Evolutionary conservation across 2,329 filamentous ascomycete species (phyloP).

Genomic region (Stemphylium vesicarium): DNA sequence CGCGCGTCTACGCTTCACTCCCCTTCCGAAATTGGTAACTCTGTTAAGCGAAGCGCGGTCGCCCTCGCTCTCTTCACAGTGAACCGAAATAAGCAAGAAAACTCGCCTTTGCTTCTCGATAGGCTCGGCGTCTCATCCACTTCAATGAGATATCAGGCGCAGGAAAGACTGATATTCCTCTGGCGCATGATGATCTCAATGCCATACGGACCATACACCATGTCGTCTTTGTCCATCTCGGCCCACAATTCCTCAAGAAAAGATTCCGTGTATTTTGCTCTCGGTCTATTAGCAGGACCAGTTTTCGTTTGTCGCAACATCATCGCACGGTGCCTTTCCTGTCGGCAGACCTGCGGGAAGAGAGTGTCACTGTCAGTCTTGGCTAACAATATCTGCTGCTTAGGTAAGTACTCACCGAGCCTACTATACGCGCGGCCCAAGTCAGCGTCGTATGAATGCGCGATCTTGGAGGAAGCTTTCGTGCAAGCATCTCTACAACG

Average conservation of each 20-base stretch:
- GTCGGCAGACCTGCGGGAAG: background rate
- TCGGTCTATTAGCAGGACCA: background rate
- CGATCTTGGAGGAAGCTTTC: background rate
- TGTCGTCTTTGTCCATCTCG: conserved; percentile 2
- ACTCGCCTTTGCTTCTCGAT: too few relatives aligned
- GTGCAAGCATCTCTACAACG: background rate
- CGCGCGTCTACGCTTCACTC: too few relatives aligned
- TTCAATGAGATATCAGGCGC: background rate
- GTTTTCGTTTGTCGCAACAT: background rate
- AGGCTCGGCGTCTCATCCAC: too few relatives aligned
- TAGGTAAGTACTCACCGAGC: background rate
- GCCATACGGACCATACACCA: conserved; percentile 4
- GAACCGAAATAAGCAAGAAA: too few relatives aligned
- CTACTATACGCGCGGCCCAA: conserved; percentile 1
- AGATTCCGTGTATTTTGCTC: background rate
- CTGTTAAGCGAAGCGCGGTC: too few relatives aligned
- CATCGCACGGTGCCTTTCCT: background rate
- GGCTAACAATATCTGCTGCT: background rate
- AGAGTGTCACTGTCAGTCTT: background rate
- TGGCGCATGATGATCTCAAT: conserved; percentile 3
- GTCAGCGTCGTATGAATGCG: conserved; percentile 4
- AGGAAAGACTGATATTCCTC: background rate
- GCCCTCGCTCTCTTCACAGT: too few relatives aligned
- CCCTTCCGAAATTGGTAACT: too few relatives aligned
- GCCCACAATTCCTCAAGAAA: conserved; percentile 3